phyloP scores from a whole-genome alignment of 805 yeast genomes.

The Pichia kluyveri region DNA sequence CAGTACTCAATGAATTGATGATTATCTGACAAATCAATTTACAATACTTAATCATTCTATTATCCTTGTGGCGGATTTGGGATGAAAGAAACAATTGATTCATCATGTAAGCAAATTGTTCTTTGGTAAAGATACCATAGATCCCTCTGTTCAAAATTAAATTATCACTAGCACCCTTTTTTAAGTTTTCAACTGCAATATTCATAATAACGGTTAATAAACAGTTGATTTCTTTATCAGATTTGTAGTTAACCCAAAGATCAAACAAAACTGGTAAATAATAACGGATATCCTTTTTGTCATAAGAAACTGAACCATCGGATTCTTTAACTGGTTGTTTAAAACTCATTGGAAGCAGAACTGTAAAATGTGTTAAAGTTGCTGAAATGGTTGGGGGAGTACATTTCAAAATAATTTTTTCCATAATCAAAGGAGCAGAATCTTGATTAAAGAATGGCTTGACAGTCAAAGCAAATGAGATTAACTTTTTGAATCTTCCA shows the following conservation, averaged over 20 bases:
- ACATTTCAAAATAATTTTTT: slow-evolving; percentile 40
- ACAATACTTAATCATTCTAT: slow-evolving; percentile 19
- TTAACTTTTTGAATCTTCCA: slow-evolving; percentile 37
- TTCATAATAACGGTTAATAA: slow-evolving; percentile 58
- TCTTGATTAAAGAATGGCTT: slow-evolving; percentile 43
- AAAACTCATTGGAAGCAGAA: slow-evolving; percentile 42
- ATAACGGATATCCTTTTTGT: slow-evolving; percentile 27
- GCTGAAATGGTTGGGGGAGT: slow-evolving; percentile 44
- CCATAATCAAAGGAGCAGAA: slow-evolving; percentile 42
- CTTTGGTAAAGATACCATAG: slow-evolving; percentile 55
- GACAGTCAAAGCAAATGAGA: slow-evolving; percentile 45
- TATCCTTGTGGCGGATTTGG: slow-evolving; percentile 16
- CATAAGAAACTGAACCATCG: slow-evolving; percentile 15
- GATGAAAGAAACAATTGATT: slow-evolving; percentile 37
- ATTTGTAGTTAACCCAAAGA: slow-evolving; percentile 53
- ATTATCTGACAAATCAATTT: slow-evolving; percentile 32
- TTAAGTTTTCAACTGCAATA: slow-evolving; percentile 41
- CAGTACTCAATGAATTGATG: slow-evolving; percentile 54
- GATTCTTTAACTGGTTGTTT: slow-evolving; percentile 13
- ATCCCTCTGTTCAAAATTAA: slow-evolving; percentile 31
- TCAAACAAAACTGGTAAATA: slow-evolving; percentile 62
- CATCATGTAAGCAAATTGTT: slow-evolving; percentile 52
- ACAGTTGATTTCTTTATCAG: slow-evolving; percentile 47
- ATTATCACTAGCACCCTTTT: slow-evolving; percentile 23
- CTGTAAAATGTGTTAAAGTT: slow-evolving; percentile 42